phyloP scores from a whole-genome alignment of 257 asterid species.

The Solanum medicagineum region DNA sequence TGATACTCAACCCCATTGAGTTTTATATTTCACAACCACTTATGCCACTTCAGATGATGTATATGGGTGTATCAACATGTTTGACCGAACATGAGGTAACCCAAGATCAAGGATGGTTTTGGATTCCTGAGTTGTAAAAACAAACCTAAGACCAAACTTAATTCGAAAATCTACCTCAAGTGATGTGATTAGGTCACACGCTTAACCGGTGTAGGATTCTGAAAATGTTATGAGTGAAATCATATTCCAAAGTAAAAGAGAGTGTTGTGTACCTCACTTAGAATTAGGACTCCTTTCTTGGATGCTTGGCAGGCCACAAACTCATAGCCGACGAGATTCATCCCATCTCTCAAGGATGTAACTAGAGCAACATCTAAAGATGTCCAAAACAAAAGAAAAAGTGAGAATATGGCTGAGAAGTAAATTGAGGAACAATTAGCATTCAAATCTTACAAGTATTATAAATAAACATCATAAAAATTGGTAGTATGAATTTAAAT shows the following conservation, averaged over 20 bases:
- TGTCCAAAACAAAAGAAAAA: background rate
- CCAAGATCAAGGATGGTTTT: background rate
- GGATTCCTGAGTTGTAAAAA: background rate
- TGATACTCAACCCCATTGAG: background rate
- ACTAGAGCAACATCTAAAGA: conserved; percentile 70
- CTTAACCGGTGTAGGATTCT: background rate
- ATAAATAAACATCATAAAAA: background rate
- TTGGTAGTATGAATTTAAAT: background rate
- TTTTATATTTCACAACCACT: background rate
- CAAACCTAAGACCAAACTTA: background rate
- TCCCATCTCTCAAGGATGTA: conserved; percentile 89
- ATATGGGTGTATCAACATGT: background rate
- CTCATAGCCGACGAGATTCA: conserved; percentile 96
- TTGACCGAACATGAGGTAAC: background rate
- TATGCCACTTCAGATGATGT: background rate
- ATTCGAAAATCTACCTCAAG: background rate
- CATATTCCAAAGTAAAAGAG: background rate
- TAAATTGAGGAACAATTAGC: background rate
- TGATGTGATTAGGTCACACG: background rate
- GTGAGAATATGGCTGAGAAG: background rate
- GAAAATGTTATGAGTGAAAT: background rate
- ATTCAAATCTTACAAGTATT: background rate
- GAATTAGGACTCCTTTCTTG: conserved; percentile 89
- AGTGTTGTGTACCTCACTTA: conserved; percentile 61
- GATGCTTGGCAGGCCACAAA: conserved; percentile 90